Evolutionary conservation across 768 basidiomycete species (phyloP).

Genomic region (Russula dissimulans): DNA sequence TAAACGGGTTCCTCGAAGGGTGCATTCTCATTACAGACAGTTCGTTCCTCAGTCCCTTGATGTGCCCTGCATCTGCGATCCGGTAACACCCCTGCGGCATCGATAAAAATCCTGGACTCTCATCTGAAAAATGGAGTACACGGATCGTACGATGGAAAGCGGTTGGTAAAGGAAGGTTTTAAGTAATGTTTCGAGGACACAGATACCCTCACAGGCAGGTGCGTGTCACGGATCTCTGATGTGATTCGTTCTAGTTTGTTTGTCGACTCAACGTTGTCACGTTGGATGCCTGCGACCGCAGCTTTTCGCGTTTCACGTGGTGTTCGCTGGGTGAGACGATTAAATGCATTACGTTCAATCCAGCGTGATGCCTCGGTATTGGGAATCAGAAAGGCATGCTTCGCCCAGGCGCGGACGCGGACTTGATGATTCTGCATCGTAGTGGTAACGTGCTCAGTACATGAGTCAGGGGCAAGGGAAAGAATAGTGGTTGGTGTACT

Average conservation of each 20-base stretch:
- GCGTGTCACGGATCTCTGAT: conserved; percentile 13
- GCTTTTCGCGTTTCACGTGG: conserved; percentile 76
- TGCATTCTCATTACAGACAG: conserved; percentile 89
- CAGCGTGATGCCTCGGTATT: conserved; percentile 76
- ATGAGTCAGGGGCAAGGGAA: conserved; percentile 64
- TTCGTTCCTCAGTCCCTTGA: conserved; percentile 29
- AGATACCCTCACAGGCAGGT: conserved; percentile 84
- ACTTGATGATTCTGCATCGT: conserved; percentile 67
- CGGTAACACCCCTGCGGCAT: conserved; percentile 30
- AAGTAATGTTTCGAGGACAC: conserved; percentile 79
- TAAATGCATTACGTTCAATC: conserved; percentile 77
- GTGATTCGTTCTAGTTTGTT: background rate
- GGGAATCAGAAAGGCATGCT: conserved; percentile 74
- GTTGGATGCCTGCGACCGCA: conserved; percentile 70
- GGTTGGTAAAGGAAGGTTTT: conserved; percentile 73
- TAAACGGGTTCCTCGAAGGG: conserved; percentile 77
- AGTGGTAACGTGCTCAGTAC: conserved; percentile 58
- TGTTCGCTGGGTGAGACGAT: conserved; percentile 78
- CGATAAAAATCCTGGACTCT: conserved; percentile 82
- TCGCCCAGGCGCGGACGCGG: conserved; percentile 76
- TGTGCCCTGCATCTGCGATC: background rate
- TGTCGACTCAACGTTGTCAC: conserved; percentile 55
- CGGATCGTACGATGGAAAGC: conserved; percentile 78
- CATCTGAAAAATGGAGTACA: conserved; percentile 75
- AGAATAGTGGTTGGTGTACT: background rate